A percentile compares a stretch with the other conserved stretches of the same genome.
Conservation (phyloP, 495 filamentous ascomycete genomes). For the Aspergillus bertholletiae region DNA sequence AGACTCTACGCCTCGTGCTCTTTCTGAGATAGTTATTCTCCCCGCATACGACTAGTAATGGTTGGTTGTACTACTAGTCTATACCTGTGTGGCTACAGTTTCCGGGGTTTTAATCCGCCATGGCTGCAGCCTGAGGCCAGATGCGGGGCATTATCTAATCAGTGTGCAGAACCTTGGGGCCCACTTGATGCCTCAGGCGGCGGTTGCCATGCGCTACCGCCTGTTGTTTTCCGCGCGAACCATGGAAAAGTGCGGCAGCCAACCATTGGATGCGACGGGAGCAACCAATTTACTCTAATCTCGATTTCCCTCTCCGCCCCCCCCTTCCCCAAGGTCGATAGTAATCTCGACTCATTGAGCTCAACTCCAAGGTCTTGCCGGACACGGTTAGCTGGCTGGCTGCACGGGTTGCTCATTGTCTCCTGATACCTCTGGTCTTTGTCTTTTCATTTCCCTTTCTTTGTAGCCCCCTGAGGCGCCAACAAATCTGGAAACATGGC, state of each 20-base stretch:
- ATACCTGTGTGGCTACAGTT: too few species aligned
- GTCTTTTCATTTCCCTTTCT: background rate
- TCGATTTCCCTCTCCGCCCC: conserved; percentile 8
- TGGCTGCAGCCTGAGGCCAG: too few species aligned
- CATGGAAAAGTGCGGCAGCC: conserved; percentile 16
- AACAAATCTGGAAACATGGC: conserved; percentile 30
- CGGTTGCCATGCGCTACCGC: conserved; percentile 41
- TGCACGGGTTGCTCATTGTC: conserved; percentile 11
- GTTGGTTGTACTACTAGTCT: too few species aligned
- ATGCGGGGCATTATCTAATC: background rate
- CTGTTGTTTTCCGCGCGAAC: conserved; percentile 29
- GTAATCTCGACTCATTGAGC: conserved; percentile 11
- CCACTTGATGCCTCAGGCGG: conserved; percentile 22
- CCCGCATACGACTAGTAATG: too few species aligned
- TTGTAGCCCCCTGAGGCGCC: background rate
- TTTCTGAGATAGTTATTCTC: too few species aligned
- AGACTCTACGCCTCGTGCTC: too few species aligned
- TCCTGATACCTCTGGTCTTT: conserved; percentile 8
- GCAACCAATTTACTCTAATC: conserved; percentile 7
- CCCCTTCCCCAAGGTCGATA: conserved; percentile 7
- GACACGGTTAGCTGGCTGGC: conserved; percentile 11
- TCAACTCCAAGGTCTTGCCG: conserved; percentile 11
- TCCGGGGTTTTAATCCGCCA: too few species aligned
- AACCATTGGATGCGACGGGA: conserved; percentile 19
- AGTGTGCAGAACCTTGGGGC: background rate